Evolutionary conservation across 2,329 filamentous ascomycete genomes (phyloP).

Genomic region (Colletotrichum coccodes): DNA sequence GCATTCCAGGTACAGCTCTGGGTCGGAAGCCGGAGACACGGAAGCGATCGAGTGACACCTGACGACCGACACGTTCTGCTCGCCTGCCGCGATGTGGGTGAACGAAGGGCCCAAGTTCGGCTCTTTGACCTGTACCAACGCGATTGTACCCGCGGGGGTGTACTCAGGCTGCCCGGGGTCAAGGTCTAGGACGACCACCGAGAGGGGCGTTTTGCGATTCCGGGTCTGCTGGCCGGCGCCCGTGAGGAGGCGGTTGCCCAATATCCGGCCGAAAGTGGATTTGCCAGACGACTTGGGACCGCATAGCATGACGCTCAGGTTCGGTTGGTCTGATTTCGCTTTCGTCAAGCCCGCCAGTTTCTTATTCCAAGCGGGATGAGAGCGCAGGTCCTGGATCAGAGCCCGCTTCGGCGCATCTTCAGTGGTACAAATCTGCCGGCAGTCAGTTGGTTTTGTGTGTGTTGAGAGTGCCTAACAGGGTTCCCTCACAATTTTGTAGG

Average conservation of each 20-base stretch:
- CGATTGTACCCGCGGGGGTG: slow-evolving; percentile 74
- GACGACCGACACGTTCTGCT: slow-evolving; percentile 48
- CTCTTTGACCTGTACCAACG: slow-evolving; percentile 68
- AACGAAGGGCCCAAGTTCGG: slow-evolving; percentile 76
- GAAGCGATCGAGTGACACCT: slow-evolving; percentile 75
- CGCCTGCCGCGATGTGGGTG: slow-evolving; percentile 61
- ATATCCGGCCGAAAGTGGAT: slow-evolving; percentile 76
- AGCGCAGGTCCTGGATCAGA: slow-evolving; percentile 63
- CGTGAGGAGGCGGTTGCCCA: slow-evolving; percentile 75
- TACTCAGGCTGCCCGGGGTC: slow-evolving; percentile 85
- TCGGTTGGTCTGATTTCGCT: slow-evolving; percentile 43
- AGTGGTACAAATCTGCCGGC: slow-evolving; percentile 61
- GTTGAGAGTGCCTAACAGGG: neutral
- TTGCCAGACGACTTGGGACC: slow-evolving; percentile 81
- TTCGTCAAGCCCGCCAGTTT: slow-evolving; percentile 59
- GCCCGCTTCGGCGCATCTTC: slow-evolving; percentile 61
- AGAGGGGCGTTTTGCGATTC: slow-evolving; percentile 32
- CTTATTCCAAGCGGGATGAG: slow-evolving; percentile 70
- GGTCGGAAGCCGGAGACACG: slow-evolving; percentile 72
- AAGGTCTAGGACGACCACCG: slow-evolving; percentile 71
- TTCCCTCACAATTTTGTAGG: slow-evolving; percentile 62
- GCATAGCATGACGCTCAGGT: slow-evolving; percentile 66
- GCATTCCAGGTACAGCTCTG: slow-evolving; percentile 73
- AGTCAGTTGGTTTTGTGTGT: slow-evolving; percentile 37
- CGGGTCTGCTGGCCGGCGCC: slow-evolving; percentile 41